Base-by-base conservation (phyloP, 73 alveolate genomes). In the Blepharisma stoltei region DNA sequence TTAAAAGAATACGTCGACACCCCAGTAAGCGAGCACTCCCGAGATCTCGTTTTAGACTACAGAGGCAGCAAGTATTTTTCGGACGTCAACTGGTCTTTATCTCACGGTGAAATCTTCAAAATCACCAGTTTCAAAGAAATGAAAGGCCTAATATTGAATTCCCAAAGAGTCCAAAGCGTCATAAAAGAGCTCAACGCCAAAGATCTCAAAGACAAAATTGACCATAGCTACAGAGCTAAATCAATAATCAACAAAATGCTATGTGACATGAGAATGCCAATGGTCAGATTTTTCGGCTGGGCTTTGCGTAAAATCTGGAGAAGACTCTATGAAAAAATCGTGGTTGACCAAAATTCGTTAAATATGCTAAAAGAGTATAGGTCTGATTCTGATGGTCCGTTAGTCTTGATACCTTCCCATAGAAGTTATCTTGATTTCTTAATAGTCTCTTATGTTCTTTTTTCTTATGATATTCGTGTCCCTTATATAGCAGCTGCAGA, bases 401-500 rank as follows among this genome's bases (percentile, higher is more conserved):
- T 93, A 6, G 70, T 90, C 32, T 76, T 90, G 88, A 80, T 92
- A 80, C 98, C 98, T 8, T 87, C 98, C 6, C 98, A 93, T 54
- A 69, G 98, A 77, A 86, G 95, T 6, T 93, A 93, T 70, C 77
- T 93, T 9, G 98, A 93, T 66, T 93, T 93, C 90, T 83, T 93
- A 32, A 77, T 93, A 55, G 82, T 93, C 41, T 87, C 94, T 25
- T 83, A 85, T 43, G 84, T 91, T 14, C 86, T 91, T 83, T 91
- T 85, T 78, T 82, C 90, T 37, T 89, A 93, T 76, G 83, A 84
- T 32, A 80, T 90, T 70, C 82, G 88, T 81, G 84, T 88, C 50
- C 98, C 98, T 4, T 95, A 88, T 49, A 93, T 93, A 43, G 96
- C 96, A 66, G 94, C 98, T 44, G 98, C 96, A 54, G 98, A 93